Evolutionary conservation across 192 early-diverging fungal genomes (phyloP), one percentile per base, ranked within the genome.

Genomic region (Coemansia sp.): DNA sequence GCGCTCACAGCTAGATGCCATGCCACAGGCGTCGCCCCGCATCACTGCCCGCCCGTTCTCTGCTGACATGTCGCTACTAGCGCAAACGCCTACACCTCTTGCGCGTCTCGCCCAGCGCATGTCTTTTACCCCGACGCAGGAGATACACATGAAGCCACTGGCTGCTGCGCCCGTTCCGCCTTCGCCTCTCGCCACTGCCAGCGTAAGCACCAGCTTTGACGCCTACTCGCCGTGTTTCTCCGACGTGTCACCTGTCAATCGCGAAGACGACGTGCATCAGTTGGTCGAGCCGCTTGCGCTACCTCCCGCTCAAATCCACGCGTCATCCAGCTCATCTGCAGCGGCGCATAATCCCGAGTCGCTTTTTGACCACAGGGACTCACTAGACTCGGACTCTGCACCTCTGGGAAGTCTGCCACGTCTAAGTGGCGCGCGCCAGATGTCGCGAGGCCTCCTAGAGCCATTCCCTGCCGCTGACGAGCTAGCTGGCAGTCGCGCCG

Each of bases 141-240:
- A 72, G 62, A 68, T 75, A 8, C 75, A 72, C 39, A 59, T 80
- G 72, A 69, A 57, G 51, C 72, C 78, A 51, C 70, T 80, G 24
- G 72, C 42, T 11, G 31, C 30, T 27, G 66, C 64, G 21, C 56
- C 74, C 9, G 59, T 17, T 1, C 20, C 39, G n/a, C 21, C 10
- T 2, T 56, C 54, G 25, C 54, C 54, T 6, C 25, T 30, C 0
- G 54, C 10, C 20, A 9, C 30, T 46, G 54, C 54, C 58, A 57
- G 61, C 53, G 57, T 29, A n/a, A 65, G 29, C 4, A 53, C 42
- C 22, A 57, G 63, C 63, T 60, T 71, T 33, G 77, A 63, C 21
- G 61, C 64, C 27, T 74, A 80, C 58, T 80, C 77, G 68, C 72
- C 77, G 32, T 64, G 51, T 7, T 74, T 71, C 63, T 74, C 77